phyloP scores from a whole-genome alignment of 2,329 filamentous ascomycete species.

The Xylariaceae sp. region DNA sequence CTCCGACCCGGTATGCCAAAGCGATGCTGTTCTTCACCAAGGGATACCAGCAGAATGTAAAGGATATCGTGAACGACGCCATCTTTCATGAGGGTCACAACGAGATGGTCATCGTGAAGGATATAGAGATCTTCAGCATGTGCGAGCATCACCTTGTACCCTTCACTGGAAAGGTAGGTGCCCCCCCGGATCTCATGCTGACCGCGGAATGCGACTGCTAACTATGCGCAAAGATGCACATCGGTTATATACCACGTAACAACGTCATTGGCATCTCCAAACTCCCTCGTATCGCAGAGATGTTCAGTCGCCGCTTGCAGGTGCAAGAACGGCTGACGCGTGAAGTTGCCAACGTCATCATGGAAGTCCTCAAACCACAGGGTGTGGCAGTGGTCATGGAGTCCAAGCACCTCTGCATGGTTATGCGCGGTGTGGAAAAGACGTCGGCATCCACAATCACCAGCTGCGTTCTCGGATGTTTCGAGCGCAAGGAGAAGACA shows the following conservation, averaged over 20 bases:
- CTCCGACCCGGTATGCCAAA: constrained; percentile 85
- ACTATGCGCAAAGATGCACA: constrained; percentile 88
- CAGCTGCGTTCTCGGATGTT: constrained; percentile 94
- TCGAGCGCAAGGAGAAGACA: constrained; percentile 88
- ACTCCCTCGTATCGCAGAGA: constrained; percentile 89
- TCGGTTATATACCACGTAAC: constrained; percentile 90
- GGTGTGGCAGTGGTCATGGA: constrained; percentile 98
- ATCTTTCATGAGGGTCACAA: constrained; percentile 97
- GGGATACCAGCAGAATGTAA: constrained; percentile 91
- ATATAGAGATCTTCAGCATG: constrained; percentile 89
- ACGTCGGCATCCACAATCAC: constrained; percentile 82
- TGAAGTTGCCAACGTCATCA: constrained; percentile 89
- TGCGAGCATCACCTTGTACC: constrained; percentile 98
- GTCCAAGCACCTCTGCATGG: constrained; percentile 94
- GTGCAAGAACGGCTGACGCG: constrained; percentile 96
- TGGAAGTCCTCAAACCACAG: constrained; percentile 86
- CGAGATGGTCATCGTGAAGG: constrained; percentile 95
- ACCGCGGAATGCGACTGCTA: constrained; percentile 1
- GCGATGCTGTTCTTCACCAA: constrained; percentile 95
- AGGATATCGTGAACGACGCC: constrained; percentile 85
- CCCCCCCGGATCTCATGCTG: not conserved
- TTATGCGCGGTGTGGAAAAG: constrained; percentile 97
- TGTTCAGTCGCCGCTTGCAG: constrained; percentile 90
- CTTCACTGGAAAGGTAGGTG: constrained; percentile 80
- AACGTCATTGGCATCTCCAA: constrained; percentile 92